Percentiles rank a stretch among this genome's conserved stretches.
Evolutionary conservation across 1,284 basidiomycete genomes (phyloP).

Genomic region (Ganoderma multipileum): DNA sequence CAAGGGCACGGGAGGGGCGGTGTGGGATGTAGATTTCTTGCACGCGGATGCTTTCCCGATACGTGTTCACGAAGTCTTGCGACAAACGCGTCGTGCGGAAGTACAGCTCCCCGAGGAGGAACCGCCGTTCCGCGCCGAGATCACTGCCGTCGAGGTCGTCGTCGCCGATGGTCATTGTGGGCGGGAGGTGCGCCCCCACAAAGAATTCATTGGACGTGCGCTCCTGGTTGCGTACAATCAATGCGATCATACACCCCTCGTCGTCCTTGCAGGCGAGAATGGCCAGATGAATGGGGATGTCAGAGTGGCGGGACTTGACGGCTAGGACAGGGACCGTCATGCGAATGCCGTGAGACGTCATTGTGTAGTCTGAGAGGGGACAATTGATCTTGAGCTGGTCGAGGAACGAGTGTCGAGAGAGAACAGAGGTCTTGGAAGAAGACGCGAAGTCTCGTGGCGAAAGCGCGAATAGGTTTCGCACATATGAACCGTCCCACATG

Average conservation of each 20-base stretch:
- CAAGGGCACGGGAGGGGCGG: constrained; percentile 13
- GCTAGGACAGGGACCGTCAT: constrained; percentile 17
- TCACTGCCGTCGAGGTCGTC: background rate
- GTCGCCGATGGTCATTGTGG: constrained; percentile 12
- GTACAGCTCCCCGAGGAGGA: constrained; percentile 16
- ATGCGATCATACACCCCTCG: constrained; percentile 16
- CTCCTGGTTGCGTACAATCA: constrained; percentile 15
- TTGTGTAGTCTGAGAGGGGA: constrained; percentile 13
- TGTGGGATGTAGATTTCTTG: constrained; percentile 24
- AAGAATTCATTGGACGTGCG: constrained; percentile 9
- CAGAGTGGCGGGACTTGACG: background rate
- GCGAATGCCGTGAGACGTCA: constrained; percentile 21
- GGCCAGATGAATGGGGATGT: constrained; percentile 17
- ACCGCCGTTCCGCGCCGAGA: background rate
- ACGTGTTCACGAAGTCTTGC: constrained; percentile 6
- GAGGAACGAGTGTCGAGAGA: constrained; percentile 10
- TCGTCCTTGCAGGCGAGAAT: constrained; percentile 20
- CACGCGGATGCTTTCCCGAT: constrained; percentile 3
- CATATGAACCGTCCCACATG: constrained; percentile 4
- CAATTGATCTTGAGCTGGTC: constrained; percentile 3
- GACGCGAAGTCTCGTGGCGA: constrained; percentile 19
- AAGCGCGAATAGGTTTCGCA: constrained; percentile 21
- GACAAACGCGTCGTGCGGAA: constrained; percentile 15
- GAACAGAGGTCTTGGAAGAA: background rate
- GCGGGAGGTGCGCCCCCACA: constrained; percentile 16